Evolutionary conservation across 257 asterid genomes (phyloP), one percentile per base, ranked within the genome.

Genomic region (Cruciata laevipes): DNA sequence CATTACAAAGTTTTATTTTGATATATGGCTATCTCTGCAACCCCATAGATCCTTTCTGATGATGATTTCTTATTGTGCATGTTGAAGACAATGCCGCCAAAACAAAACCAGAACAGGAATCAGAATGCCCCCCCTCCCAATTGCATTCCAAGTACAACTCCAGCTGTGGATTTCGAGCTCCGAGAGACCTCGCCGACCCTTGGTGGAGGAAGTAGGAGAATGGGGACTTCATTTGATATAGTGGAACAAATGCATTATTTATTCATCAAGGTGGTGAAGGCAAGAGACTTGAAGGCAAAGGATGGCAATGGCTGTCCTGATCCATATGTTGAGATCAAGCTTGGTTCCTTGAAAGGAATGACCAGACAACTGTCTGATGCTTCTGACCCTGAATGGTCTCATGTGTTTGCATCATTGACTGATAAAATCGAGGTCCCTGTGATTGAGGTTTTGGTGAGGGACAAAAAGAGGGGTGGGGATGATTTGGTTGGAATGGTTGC

Each of bases 231-330:
- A 69, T 90, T 81, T 77, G 92, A 90, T 77, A 74, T 93, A 71
- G 99, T 93, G 58, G 99, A 90, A 76, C 88, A 88, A 69, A 93
- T 93, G 97, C 87, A 90, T 5, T 93, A 86, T 74, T 62, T 93
- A 17, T 90, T 76, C 58, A 72, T 88, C 14, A 74, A 91, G 69
- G 90, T 90, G 25, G 86, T 90, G 3, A 90, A 88, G 79, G 96
- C 89, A 35, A 85, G 76, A 76, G 87, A 86, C 24, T 70, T 90
- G 59, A 86, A 85, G 1, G 24, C 65, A 10, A 77, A 77, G 44
- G 87, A 77, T 31, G 73, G 66, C 35, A 74, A 68, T 16, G 78
- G 78, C 25, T 61, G n/a, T 32, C 85, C 86, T 23, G 79, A 81
- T 71, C 85, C 95, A 21, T 88, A 72, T 63, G 92, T 88, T 6